phyloP scores from a whole-genome alignment of 495 filamentous ascomycete genomes.

The Achaetomiella virescens region DNA sequence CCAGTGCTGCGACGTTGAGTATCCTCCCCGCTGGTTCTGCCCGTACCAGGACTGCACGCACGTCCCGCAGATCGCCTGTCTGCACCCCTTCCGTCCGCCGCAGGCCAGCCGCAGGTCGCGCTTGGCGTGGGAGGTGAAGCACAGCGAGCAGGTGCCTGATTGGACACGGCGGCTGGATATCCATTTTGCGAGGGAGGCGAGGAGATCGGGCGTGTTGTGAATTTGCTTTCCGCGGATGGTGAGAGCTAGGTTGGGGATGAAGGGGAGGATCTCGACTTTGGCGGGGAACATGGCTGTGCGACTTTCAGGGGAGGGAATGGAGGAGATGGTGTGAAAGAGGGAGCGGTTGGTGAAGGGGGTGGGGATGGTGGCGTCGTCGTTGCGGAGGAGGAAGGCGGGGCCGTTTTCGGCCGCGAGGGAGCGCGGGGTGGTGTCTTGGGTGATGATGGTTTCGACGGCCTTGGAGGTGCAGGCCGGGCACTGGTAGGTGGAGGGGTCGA shows the following conservation, averaged over 20 bases:
- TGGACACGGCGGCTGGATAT: slow-evolving; percentile 31
- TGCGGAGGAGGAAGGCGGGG: slow-evolving; percentile 34
- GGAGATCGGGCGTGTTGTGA: slow-evolving; percentile 31
- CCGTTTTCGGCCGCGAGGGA: slow-evolving; percentile 32
- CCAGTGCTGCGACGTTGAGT: slow-evolving; percentile 38
- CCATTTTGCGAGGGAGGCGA: slow-evolving; percentile 27
- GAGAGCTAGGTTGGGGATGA: slow-evolving; percentile 19
- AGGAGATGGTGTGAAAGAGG: slow-evolving; percentile 34
- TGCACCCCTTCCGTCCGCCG: slow-evolving; percentile 19
- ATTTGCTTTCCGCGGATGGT: slow-evolving; percentile 35
- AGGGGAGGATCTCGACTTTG: slow-evolving; percentile 34
- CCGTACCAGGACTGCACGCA: slow-evolving; percentile 27
- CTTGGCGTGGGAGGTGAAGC: slow-evolving; percentile 32
- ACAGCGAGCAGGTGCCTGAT: slow-evolving; percentile 33
- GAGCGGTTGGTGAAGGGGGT: slow-evolving; percentile 34
- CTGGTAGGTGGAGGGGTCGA: slow-evolving; percentile 24
- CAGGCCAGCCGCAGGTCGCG: slow-evolving; percentile 18
- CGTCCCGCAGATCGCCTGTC: slow-evolving; percentile 15
- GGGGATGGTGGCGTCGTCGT: slow-evolving; percentile 25
- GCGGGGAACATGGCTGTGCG: slow-evolving; percentile 22
- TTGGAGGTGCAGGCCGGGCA: slow-evolving; percentile 34
- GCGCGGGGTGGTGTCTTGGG: slow-evolving; percentile 27
- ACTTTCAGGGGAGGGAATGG: slow-evolving; percentile 8
- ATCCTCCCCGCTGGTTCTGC: slow-evolving; percentile 25
- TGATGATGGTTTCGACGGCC: slow-evolving; percentile 23